Base-by-base conservation (phyloP, 202 grass and related monocot genomes). In the Alloteropsis angusta region DNA sequence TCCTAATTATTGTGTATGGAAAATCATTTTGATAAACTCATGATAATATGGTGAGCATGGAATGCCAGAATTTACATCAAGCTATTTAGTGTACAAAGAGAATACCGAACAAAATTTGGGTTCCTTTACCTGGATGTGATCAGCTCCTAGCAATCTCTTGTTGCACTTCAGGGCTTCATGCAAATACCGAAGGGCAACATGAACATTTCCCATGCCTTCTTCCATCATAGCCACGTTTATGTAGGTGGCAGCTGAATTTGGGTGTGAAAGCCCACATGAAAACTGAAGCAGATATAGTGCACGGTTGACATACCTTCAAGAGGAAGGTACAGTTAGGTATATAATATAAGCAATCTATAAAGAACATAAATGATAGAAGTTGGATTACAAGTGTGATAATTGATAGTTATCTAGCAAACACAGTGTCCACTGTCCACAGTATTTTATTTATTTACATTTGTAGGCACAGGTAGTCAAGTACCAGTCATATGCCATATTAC, bases 161-260 rank as follows among this genome's bases (percentile, higher is more conserved):
- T 99, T 99, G 86, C 96, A 99, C 65, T 99, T 99, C 43, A 99
- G 90, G 10, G 96, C 96, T 84, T 99, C 96, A 86, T 99, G 96
- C 71, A 99, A 89, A 76, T 99, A 99, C 43, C 96, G 86, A 63
- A 99, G 92, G 68, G 96, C 96, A 86, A 96, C 86, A 85, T 99
- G 79, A 81, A 99, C 96, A 90, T 99, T 99, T 84, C 96, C 92
- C 90, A 99, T 90, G 75, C 96, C 92, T 90, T 99, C 96, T 86
- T 99, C 96, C 96, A 99, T 99, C 96, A 99, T 96, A 80, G 96
- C 96, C 73, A 99, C 90, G 86, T 99, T 99, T 89, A 99, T 99
- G 74, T 99, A 99, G 37, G 96, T 99, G 67, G 96, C 96, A 78
- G 96, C 96, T 83, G 96, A 96, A 92, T 99, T 99, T n/a, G 96